phyloP scores from a whole-genome alignment of 139 green algal species.

The Closterium sp. region DNA sequence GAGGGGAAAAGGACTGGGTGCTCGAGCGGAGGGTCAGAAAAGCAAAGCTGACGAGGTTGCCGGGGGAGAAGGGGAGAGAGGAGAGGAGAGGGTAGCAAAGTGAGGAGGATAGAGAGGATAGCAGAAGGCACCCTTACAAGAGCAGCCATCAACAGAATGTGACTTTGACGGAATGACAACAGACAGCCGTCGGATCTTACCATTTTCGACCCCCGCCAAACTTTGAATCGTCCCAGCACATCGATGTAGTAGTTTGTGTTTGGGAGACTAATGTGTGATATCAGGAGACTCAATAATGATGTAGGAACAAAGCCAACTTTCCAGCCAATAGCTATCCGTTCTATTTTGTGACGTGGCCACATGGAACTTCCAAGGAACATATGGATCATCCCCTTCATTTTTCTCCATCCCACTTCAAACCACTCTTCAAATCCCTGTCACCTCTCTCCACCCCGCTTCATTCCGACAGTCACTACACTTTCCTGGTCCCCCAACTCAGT shows the following conservation, averaged over 20 bases:
- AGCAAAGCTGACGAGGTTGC: background rate
- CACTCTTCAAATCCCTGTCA: background rate
- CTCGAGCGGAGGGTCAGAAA: background rate
- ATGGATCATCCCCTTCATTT: too few relatives aligned
- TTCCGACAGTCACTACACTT: background rate
- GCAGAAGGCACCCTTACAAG: background rate
- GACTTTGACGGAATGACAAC: background rate
- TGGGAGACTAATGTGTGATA: background rate
- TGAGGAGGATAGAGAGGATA: background rate
- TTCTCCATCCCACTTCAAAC: background rate
- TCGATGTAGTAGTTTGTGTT: too few relatives aligned
- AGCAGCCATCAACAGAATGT: background rate
- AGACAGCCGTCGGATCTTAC: background rate
- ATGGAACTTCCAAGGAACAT: background rate
- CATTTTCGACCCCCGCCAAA: too few relatives aligned
- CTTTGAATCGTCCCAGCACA: too few relatives aligned
- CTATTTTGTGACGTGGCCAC: background rate
- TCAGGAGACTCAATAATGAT: background rate
- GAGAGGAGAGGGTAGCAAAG: background rate
- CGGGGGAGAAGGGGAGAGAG: background rate
- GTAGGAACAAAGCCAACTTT: background rate
- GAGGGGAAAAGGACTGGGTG: background rate
- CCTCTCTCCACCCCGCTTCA: background rate
- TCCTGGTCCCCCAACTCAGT: too few relatives aligned
- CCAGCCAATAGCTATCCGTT: background rate